Evolutionary conservation across 2,329 filamentous ascomycete species (phyloP), one percentile per base, ranked within the genome.

Genomic region (Colletotrichum zoysiae): DNA sequence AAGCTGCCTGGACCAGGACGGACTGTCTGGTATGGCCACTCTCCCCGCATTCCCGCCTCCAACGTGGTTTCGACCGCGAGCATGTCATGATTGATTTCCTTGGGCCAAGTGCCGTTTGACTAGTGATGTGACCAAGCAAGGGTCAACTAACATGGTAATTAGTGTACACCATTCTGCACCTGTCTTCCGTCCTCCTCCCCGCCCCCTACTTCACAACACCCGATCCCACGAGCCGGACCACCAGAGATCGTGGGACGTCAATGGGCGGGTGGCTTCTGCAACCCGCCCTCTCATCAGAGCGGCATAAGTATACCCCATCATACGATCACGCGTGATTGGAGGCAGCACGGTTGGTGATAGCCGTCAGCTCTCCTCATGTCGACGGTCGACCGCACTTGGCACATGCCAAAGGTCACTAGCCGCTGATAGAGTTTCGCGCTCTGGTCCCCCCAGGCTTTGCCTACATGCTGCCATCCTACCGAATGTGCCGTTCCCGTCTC

Each of bases 371-470:
- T 48, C 35, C 60, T 30, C 48, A 48, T 51, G 46, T 57, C 35
- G 23, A 35, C 33, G 40, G n/a, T 62, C 26, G 23, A 35, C 40
- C 46, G n/a, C 57, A 55, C 66, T 20, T 23, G 53, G 46, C 53
- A 69, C 44, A 38, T 48, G 38, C 66, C 50, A 42, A 57, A 70
- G 44, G 50, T 35, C 63, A 56, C 70, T 73, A 71, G 62, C 44
- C 42, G 50, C 67, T 71, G 61, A 53, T 65, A 57, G 50, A 70
- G 48, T 73, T 73, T 73, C 51, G 50, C 38, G 48, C 70, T 61
- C 56, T 51, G 42, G 42, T 44, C 59, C 23, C 44, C 58, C 65
- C 40, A 63, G 69, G 65, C 46, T 71, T 71, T 59, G 44, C 65
- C 65, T 64, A 60, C 65, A 70, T 64, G 40, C 53, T 70, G 65